These are phyloP conservation scores for Alternaria hordeiaustralica DNA, from an alignment of 2,329 filamentous ascomycete genomes.

Conservation along the genomic window DNA sequence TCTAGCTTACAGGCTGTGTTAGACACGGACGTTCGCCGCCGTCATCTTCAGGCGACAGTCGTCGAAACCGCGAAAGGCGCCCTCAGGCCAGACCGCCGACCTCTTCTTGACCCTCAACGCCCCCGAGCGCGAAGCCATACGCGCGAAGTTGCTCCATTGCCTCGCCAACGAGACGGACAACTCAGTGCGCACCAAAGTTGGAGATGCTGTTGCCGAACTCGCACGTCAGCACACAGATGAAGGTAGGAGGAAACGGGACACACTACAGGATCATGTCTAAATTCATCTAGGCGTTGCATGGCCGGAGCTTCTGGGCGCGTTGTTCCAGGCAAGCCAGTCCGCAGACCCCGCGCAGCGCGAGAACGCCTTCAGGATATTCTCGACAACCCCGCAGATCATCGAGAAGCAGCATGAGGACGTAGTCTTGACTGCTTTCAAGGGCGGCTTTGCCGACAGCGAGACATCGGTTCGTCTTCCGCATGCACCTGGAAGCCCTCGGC, in stretches of 20 bases:
- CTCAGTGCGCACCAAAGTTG: constrained; percentile 89
- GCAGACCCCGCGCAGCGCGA: constrained; percentile 83
- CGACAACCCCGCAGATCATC: constrained; percentile 92
- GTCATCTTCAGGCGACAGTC: constrained; percentile 95
- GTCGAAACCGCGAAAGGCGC: constrained; percentile 81
- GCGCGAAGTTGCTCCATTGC: constrained; percentile 80
- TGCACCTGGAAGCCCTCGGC: background rate
- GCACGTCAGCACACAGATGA: constrained; percentile 94
- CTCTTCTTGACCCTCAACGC: constrained; percentile 81
- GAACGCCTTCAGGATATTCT: constrained; percentile 92
- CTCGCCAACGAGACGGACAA: constrained; percentile 75
- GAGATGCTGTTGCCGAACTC: constrained; percentile 95
- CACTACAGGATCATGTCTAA: constrained; percentile 1
- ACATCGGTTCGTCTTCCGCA: constrained; percentile 64
- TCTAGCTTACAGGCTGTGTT: constrained; percentile 13
- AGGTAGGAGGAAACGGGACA: constrained; percentile 62
- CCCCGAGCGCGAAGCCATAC: constrained; percentile 78
- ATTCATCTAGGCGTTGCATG: constrained; percentile 73
- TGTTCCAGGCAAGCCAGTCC: constrained; percentile 92
- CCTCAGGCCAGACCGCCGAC: constrained; percentile 73
- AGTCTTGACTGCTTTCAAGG: constrained; percentile 86
- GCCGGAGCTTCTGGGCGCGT: constrained; percentile 83
- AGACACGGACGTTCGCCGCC: constrained; percentile 90
- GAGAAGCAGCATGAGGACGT: constrained; percentile 93
- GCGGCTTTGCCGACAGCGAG: constrained; percentile 88